Conservation (phyloP, 2,329 filamentous ascomycete species). For the Chaetomiaceae sp. region DNA sequence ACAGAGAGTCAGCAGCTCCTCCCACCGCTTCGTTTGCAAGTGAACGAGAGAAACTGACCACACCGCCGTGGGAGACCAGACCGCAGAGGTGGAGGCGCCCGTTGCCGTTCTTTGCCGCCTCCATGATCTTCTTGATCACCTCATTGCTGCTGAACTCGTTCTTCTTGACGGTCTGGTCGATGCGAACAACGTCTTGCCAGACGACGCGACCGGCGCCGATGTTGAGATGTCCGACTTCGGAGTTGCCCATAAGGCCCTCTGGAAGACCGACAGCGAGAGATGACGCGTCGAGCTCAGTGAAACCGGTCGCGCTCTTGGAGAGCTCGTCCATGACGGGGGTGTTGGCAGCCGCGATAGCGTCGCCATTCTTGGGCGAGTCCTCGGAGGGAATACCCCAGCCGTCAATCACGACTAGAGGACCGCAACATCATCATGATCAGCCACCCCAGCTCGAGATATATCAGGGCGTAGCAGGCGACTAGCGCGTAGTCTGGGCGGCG, state of each 20-base stretch:
- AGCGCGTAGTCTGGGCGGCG: slow-evolving; percentile 38
- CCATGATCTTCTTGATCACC: slow-evolving; percentile 72
- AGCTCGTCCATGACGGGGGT: slow-evolving; percentile 95
- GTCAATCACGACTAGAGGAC: slow-evolving; percentile 85
- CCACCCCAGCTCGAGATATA: slow-evolving; percentile 55
- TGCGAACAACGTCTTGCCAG: slow-evolving; percentile 97
- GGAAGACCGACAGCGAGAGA: slow-evolving; percentile 93
- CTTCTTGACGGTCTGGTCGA: slow-evolving; percentile 89
- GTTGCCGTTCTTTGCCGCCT: slow-evolving; percentile 78
- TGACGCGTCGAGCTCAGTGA: slow-evolving; percentile 89
- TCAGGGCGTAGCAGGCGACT: slow-evolving; percentile 47
- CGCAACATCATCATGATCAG: slow-evolving; percentile 54
- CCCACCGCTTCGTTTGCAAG: too few species aligned
- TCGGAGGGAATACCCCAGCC: slow-evolving; percentile 89
- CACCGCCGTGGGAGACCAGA: slow-evolving; percentile 90
- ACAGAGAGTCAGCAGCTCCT: slow-evolving; percentile 23
- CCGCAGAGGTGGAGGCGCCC: slow-evolving; percentile 89
- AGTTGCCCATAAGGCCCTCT: slow-evolving; percentile 98
- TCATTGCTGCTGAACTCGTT: slow-evolving; percentile 70
- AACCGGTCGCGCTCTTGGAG: slow-evolving; percentile 75
- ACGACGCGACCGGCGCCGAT: slow-evolving; percentile 96
- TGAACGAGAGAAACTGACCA: slow-evolving; percentile 53
- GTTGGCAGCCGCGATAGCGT: slow-evolving; percentile 90
- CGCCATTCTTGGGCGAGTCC: slow-evolving; percentile 78
- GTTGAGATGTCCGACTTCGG: slow-evolving; percentile 96